A percentile compares a stretch with the other conserved stretches of the same genome.
These are phyloP conservation scores for Monosporozyma unispora DNA, from an alignment of 805 yeast genomes.

Conservation along the genomic window DNA sequence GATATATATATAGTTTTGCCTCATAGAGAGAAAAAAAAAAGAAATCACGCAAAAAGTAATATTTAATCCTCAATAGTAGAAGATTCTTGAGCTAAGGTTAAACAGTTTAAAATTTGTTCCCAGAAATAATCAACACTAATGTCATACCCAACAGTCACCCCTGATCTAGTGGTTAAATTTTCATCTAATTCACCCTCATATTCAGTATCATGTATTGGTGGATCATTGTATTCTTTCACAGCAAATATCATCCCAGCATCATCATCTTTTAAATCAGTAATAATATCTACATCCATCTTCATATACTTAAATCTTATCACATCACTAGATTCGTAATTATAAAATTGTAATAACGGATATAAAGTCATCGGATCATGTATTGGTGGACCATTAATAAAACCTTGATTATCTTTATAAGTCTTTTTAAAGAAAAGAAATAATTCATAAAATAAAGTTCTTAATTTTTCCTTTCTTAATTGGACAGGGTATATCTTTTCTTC, in stretches of 20 bases:
- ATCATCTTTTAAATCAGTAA: slow-evolving; percentile 34
- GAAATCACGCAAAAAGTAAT: neutral
- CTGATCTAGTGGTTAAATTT: neutral
- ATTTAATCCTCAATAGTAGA: slow-evolving; percentile 16
- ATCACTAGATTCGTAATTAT: slow-evolving; percentile 21
- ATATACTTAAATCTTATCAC: slow-evolving; percentile 14
- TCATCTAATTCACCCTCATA: slow-evolving; percentile 1
- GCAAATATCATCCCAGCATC: slow-evolving; percentile 50
- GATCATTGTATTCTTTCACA: slow-evolving; percentile 17
- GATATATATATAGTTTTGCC: neutral
- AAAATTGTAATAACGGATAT: slow-evolving; percentile 44
- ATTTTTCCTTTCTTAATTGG: slow-evolving; percentile 27
- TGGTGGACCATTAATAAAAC: slow-evolving; percentile 54
- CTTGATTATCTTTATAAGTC: slow-evolving; percentile 35
- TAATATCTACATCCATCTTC: slow-evolving; percentile 22
- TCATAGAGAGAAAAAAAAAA: neutral
- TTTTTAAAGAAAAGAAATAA: slow-evolving; percentile 43
- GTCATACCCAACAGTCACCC: slow-evolving; percentile 36
- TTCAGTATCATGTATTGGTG: slow-evolving; percentile 9
- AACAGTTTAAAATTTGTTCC: slow-evolving; percentile 34
- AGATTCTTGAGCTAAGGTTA: slow-evolving; percentile 31
- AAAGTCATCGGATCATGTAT: slow-evolving; percentile 76
- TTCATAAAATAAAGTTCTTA: slow-evolving; percentile 48
- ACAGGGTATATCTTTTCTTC: slow-evolving; percentile 31
- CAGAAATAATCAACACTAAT: slow-evolving; percentile 39